Base-by-base conservation (phyloP, 192 early-diverging fungal genomes). In the Phlyctochytrium arcticum region DNA sequence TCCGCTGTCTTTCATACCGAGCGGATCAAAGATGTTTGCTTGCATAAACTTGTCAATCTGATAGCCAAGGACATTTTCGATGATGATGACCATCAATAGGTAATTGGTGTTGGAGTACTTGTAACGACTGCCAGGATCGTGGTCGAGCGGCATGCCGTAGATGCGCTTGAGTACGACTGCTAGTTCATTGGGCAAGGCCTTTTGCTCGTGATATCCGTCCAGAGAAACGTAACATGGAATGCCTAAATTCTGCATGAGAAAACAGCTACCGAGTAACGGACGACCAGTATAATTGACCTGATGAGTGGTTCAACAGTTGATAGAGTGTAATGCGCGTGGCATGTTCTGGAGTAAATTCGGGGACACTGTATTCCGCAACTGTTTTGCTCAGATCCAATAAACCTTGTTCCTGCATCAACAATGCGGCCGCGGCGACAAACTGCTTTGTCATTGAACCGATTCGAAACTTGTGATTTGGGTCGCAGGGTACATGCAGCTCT, bases 71-170 rank as follows among this genome's bases (percentile, higher is more conserved):
- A 60, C 26, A 46, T 12, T 32, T 30, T 60, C 58, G 8, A 60
- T 60, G 39, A 60, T 19, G 39, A 60, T 3, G 4, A 32, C 31
- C 6, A 60, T 19, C 23, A 60, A 3, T 3, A 47, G 58, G 44
- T 60, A 60, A 29, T 48, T 48, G 4, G 58, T 47, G 58, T 60
- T 60, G 39, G 58, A 60, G 44, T 60, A 60, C 12, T 4, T 32
- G 42, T 30, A 42, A 27, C 48, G 44, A 3, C 42, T 46, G 4
- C 58, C 58, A 3, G 58, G 58, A 4, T 21, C 6, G 5, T 15
- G 33, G 15, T 60, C 58, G 26, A 60, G 44, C 10, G 58, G 58
- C 6, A 57, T 8, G 30, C 5, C 33, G 21, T 17, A 21, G 33
- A 57, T 37, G 35, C 51, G 51, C 27, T 15, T 4, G 30, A 54